Evolutionary conservation across 2,329 filamentous ascomycete genomes (phyloP), one percentile per base, ranked within the genome.

Genomic region (Ceratocystis albifundus): DNA sequence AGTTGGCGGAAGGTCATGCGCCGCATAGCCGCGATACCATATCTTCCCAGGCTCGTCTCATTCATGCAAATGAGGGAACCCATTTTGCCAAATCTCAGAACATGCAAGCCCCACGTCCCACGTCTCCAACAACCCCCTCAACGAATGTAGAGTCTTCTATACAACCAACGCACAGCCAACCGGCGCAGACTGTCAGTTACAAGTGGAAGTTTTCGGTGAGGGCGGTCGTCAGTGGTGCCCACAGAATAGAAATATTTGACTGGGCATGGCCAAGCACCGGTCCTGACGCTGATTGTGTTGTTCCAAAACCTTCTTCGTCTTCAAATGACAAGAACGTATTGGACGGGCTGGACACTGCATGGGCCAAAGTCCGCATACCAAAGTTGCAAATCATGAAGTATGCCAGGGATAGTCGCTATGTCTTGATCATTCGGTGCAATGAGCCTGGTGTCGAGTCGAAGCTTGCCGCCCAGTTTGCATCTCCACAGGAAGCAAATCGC

Each of bases 201-300:
- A 50, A 30, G 3, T 50, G 28, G 20, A 32, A 20, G 17, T 65
- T 66, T 36, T 22, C 17, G 7, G 64, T 68, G 41, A 45, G 30
- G 25, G 64, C 64, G 41, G 66, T 45, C n/a, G 66, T 68, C n/a
- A 57, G 59, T 25, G 66, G 66, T 10, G 17, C 61, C 12, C 44
- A 50, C 50, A 22, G 48, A 15, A 36, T 64, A 32, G 61, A 68
- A 28, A 36, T 64, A 17, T 68, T 66, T 30, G 48, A 66, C 10
- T 68, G 66, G 66, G 44, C 32, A 20, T 36, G 55, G 55, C 55
- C 55, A 8, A 59, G 55, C 28, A 36, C 25, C 17, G 55, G 55
- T 12, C 12, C 28, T n/a, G 55, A 59, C 30, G 55, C 28, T 30
- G 17, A 59, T 36, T 59, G 28, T n/a, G 55, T 59, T 36, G n/a